Evolutionary conservation across 345 rosid species (phyloP).

Genomic region (Eucalyptus pumila): DNA sequence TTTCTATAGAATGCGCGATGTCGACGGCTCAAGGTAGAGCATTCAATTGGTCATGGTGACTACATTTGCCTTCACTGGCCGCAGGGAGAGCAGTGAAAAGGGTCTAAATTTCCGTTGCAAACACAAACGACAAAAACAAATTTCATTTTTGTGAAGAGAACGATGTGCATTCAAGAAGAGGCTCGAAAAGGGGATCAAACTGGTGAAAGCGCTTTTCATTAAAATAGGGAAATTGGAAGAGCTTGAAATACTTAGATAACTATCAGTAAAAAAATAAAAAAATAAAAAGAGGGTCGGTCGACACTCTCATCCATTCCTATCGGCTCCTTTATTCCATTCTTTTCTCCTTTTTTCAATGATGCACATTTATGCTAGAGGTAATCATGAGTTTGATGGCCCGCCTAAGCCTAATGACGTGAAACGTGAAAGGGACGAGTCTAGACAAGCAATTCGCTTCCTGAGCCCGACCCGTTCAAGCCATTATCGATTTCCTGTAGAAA

Average conservation of each 20-base stretch:
- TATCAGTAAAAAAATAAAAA: neutral
- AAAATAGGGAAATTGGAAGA: neutral
- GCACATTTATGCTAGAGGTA: neutral
- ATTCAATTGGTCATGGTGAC: neutral
- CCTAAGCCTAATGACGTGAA: neutral
- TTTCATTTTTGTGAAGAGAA: too few species aligned
- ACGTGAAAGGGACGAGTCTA: neutral
- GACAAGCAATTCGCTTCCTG: neutral
- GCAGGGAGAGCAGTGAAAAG: neutral
- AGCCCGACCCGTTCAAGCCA: neutral
- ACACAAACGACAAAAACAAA: too few species aligned
- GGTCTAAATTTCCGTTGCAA: neutral
- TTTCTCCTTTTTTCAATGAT: neutral
- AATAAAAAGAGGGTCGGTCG: fast-evolving
- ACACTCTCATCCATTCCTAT: neutral
- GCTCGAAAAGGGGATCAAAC: neutral
- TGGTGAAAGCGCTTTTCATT: neutral
- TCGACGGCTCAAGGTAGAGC: neutral
- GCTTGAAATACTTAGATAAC: neutral
- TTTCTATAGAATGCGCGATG: neutral
- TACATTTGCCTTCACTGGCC: neutral
- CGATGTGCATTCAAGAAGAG: too few species aligned
- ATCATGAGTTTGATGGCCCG: neutral
- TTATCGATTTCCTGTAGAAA: neutral
- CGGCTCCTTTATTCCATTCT: neutral